Base-by-base conservation (phyloP, 352 stramenopile species). In the Pythium rishiriense region DNA sequence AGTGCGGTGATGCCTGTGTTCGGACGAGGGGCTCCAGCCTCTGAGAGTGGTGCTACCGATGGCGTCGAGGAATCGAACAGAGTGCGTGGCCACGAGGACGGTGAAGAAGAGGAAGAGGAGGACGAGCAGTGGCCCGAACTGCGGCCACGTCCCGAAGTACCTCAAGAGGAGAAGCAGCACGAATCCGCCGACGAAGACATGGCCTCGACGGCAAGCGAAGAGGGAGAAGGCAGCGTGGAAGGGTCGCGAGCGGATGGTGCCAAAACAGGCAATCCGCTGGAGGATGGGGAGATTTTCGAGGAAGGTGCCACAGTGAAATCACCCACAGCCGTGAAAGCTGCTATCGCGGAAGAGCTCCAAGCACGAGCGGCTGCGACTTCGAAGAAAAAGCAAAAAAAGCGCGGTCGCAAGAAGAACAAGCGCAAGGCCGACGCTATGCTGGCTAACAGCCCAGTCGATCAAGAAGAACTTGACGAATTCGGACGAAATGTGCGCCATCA, bases 221-320 rank as follows among this genome's bases (percentile, higher is more conserved):
- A 8, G 22, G 58, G 14, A 9, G 58, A 45, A 6, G 47, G 28
- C 33, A 46, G 58, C 22, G 26, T 52, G 41, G 45, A 56, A 19
- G 28, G 59, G 19, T 45, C 43, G 35, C 19, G 14, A 25, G 5
- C 26, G 49, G 31, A 21, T 26, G 26, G n/a, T 12, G 29, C 26
- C 17, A 43, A 43, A 19, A 46, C 59, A 2, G 53, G 58, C 21
- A 62, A 62, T 10, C 54, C 58, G n/a, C 58, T 89, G 14, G 81
- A 91, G 59, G 83, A 94, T 51, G 85, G 83, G 9, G 83, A 92
- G 49, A 90, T 91, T 52, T 82, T 83, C 50, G 81, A 91, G 72
- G 83, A 87, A 78, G 74, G 79, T 46, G 73, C 60, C 0, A 56
- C 69, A 37, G 25, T 60, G n/a, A 74, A 73, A 45, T 76, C 75